These are phyloP conservation scores for Ophiostoma quercus DNA, from an alignment of 2,329 filamentous ascomycete species.

Conservation along the genomic window DNA sequence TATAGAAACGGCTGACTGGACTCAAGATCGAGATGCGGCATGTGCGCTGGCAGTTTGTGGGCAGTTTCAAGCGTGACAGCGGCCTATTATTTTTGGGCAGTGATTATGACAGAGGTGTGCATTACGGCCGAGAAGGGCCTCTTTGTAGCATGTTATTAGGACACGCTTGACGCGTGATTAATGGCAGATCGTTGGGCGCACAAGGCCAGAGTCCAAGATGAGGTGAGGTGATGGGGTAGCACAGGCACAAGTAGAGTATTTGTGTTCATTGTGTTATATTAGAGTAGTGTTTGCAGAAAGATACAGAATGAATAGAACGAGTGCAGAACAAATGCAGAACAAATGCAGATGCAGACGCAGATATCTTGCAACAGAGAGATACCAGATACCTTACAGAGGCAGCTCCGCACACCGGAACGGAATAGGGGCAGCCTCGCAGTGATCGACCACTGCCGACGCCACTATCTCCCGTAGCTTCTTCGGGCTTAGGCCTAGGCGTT, in stretches of 20 bases:
- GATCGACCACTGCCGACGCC: slow-evolving; percentile 24
- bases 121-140: slow-evolving; percentile 9
- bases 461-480: slow-evolving; percentile 24
- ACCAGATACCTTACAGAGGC: too few species aligned
- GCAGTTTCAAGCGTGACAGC: slow-evolving; percentile 10
- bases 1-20: background rate
- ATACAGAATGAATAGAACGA: too few species aligned
- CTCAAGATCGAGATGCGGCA: background rate
- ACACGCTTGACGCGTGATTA: background rate
- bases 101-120: background rate
- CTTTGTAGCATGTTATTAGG: background rate
- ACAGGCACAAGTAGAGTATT: background rate
- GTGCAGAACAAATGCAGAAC: background rate
- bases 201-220: background rate
- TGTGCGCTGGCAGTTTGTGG: slow-evolving; percentile 13
- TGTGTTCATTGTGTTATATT: too few species aligned
- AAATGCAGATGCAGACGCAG: background rate
- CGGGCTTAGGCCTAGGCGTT: slow-evolving; percentile 22
- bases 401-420: background rate
- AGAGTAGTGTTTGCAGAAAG: too few species aligned
- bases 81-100: background rate
- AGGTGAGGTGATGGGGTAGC: background rate
- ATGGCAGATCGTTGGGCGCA: background rate
- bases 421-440: slow-evolving; percentile 3
- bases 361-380: too few species aligned